Conservation (phyloP, 768 basidiomycete species). For the Pleurotus ostreatus region DNA sequence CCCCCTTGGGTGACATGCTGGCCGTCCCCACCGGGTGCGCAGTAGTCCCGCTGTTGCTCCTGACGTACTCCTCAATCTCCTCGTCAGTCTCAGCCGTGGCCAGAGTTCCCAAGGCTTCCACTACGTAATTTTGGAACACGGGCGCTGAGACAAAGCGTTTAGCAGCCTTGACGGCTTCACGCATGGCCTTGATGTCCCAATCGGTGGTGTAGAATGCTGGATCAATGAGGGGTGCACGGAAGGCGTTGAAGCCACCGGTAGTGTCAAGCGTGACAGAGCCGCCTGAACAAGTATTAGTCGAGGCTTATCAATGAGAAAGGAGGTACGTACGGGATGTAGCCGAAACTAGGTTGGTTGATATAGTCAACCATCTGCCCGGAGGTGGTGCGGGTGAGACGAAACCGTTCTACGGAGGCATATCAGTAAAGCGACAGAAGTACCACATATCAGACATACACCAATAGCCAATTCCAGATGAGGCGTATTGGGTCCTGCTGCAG, state of each 20-base stretch:
- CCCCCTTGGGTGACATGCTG: slow-evolving; percentile 24
- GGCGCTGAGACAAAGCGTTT: slow-evolving; percentile 20
- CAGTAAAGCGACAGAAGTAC: neutral
- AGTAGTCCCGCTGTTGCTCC: slow-evolving; percentile 13
- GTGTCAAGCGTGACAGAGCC: slow-evolving; percentile 23
- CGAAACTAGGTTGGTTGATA: slow-evolving; percentile 16
- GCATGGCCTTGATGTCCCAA: slow-evolving; percentile 23
- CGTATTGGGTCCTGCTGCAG: slow-evolving; percentile 29
- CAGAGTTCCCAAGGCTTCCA: slow-evolving; percentile 14
- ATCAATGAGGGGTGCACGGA: slow-evolving; percentile 22
- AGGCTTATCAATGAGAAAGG: neutral
- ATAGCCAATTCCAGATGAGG: slow-evolving; percentile 32
- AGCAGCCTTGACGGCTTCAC: slow-evolving; percentile 20
- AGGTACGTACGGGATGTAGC: slow-evolving; percentile 19
- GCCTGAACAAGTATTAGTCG: slow-evolving; percentile 10
- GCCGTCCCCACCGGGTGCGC: slow-evolving; percentile 26
- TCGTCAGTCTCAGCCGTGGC: slow-evolving; percentile 22
- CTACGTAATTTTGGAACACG: slow-evolving; percentile 24
- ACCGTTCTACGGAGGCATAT: slow-evolving; percentile 3
- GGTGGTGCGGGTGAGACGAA: slow-evolving; percentile 9
- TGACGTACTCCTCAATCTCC: slow-evolving; percentile 18
- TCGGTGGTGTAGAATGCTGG: slow-evolving; percentile 14
- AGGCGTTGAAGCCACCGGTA: slow-evolving; percentile 14
- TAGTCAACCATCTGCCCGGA: slow-evolving; percentile 13
- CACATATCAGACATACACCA: slow-evolving; percentile 17